phyloP scores from a whole-genome alignment of 2,329 filamentous ascomycete species.

The Aspergillus spinulosporus region DNA sequence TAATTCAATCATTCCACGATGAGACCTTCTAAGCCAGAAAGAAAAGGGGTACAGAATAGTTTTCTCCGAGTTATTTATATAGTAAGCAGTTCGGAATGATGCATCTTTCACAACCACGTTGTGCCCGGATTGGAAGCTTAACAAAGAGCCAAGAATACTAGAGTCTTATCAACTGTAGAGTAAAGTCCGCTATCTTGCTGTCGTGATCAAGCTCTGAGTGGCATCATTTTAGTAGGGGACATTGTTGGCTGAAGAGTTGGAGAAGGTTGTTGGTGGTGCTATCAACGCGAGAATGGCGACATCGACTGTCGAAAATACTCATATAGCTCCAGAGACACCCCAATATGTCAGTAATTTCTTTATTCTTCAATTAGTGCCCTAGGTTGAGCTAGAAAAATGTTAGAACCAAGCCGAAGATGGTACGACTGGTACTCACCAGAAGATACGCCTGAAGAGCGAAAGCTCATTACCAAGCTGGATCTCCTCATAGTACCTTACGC shows the following conservation, averaged over 20 bases:
- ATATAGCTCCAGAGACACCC: too few relatives aligned
- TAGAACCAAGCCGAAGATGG: neutral
- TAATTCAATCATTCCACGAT: too few relatives aligned
- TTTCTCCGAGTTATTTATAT: too few relatives aligned
- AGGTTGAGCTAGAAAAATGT: neutral
- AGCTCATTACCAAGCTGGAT: neutral
- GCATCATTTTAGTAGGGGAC: neutral
- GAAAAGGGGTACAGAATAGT: too few relatives aligned
- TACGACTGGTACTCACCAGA: constrained; percentile 5
- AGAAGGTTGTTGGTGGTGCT: neutral
- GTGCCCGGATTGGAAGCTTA: neutral
- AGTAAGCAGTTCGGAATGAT: too few relatives aligned
- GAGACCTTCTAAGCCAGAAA: too few relatives aligned
- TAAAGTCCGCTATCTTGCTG: neutral
- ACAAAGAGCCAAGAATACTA: too few relatives aligned
- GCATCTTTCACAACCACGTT: too few relatives aligned
- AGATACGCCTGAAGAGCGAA: constrained; percentile 3
- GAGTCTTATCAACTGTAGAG: too few relatives aligned
- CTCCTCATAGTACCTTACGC: constrained; percentile 7
- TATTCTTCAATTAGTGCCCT: too few relatives aligned
- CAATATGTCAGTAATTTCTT: too few relatives aligned
- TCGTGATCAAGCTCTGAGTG: neutral
- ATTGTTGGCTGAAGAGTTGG: neutral
- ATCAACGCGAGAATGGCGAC: constrained; percentile 6
- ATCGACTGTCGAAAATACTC: neutral